Base-by-base conservation (phyloP, 2,329 filamentous ascomycete genomes). In the Fusarium verticillioides region DNA sequence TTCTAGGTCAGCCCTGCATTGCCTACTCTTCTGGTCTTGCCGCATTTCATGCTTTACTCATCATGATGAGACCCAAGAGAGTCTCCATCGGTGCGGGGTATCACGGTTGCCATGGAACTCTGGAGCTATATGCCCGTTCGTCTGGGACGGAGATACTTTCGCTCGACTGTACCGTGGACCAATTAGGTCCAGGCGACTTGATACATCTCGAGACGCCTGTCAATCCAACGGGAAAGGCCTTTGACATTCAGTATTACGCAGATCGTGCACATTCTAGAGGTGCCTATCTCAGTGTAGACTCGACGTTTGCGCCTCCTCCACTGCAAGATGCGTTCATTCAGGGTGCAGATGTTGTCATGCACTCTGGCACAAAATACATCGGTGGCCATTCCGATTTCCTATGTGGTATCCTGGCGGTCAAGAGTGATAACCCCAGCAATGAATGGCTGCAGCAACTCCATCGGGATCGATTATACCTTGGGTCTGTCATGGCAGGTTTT, bases 321-420 rank as follows among this genome's bases (percentile, higher is more conserved):
- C 85, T 99, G 63, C 92, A 94, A 80, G 93, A 98, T 77, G 95
- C 96, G 0, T 96, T 98, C 78, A 79, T 81, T 26, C 92, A 89
- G 80, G 96, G 94, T 44, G 94, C 93, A 26, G 96, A 98, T 82
- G 82, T 95, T 1, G 89, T 97, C 36, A 93, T 98, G 93, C 96
- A 99, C 83, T 92, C 89, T 58, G 96, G 95, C 7, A 97, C 95
- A 23, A 99, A 98, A 86, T 99, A 98, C 83, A 90, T 99, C 72
- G 96, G 96, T 23, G 96, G 96, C 1, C 96, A 99, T 84, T 95
- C 92, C 73, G 96, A 99, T 83, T 87, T 98, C 87, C 89, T 98
- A 6, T 97, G 94, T 79, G 96, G 96, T 23, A 91, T 97, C 26
- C 84, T 99, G 34, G 54, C 54, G 1, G 4, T 58, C 4, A 36